Evolutionary conservation across 2,329 filamentous ascomycete species (phyloP).

Genomic region (Aureobasidium pullulans): DNA sequence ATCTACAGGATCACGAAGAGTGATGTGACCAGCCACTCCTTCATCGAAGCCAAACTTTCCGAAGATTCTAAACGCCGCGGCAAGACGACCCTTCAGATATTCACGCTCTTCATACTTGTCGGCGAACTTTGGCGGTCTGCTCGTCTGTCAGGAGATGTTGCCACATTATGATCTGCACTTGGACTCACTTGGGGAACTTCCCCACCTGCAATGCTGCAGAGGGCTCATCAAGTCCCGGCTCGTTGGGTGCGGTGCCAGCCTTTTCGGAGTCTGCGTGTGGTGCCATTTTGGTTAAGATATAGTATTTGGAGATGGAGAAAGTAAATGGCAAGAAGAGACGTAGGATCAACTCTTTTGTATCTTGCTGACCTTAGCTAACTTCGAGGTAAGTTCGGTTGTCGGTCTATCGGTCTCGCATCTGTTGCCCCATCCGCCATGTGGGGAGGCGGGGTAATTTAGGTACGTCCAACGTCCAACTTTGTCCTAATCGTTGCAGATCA

Average conservation of each 20-base stretch:
- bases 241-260: constrained; percentile 11
- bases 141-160: not conserved
- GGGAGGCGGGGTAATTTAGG: not conserved
- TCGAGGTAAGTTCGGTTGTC: constrained; percentile 3
- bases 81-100: constrained; percentile 38
- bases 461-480: not conserved
- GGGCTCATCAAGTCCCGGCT: constrained; percentile 16
- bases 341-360: not conserved
- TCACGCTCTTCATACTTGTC: constrained; percentile 33
- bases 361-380: not conserved
- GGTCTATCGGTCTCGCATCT: constrained; percentile 14
- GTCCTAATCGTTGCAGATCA: not conserved
- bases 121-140: constrained; percentile 24
- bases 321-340: not conserved
- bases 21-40: constrained; percentile 35
- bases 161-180: not conserved
- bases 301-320: not conserved
- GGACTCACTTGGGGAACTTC: constrained; percentile 14
- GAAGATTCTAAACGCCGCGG: constrained; percentile 39
- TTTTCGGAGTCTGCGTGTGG: constrained; percentile 16
- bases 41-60: constrained; percentile 28
- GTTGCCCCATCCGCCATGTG: not conserved
- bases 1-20: constrained; percentile 32
- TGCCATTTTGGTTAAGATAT: constrained; percentile 11
- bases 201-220: constrained; percentile 12